A percentile compares a stretch with the other conserved stretches of the same genome.
These are phyloP conservation scores for Kwoniella europaea DNA, from an alignment of 768 basidiomycete species.

Conservation along the genomic window DNA sequence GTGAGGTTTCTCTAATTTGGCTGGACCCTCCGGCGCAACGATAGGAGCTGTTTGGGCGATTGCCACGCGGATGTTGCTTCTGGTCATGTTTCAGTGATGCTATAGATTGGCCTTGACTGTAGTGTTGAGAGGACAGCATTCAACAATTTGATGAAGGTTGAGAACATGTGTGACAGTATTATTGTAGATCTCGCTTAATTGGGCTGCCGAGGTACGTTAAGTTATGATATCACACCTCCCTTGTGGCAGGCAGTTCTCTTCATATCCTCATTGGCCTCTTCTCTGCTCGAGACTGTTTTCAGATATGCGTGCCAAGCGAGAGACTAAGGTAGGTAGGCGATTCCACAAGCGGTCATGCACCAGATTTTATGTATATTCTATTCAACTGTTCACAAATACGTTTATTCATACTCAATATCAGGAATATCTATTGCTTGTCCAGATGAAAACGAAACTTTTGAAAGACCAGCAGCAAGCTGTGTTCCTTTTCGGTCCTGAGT, in stretches of 20 bases:
- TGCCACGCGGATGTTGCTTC: constrained; percentile 31
- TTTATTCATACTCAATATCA: constrained; percentile 7
- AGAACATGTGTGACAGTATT: background rate
- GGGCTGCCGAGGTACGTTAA: background rate
- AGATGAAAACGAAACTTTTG: background rate
- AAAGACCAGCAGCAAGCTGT: background rate
- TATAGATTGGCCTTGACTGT: too few relatives aligned
- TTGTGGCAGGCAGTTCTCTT: too few relatives aligned
- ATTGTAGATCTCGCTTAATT: constrained; percentile 7
- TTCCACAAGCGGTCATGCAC: too few relatives aligned
- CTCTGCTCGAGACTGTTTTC: too few relatives aligned
- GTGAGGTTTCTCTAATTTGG: constrained; percentile 22
- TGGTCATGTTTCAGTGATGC: background rate
- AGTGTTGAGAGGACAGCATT: too few relatives aligned
- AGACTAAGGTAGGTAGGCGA: too few relatives aligned
- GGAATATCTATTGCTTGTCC: background rate
- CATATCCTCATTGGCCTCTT: too few relatives aligned
- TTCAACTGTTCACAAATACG: background rate
- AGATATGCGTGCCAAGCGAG: too few relatives aligned
- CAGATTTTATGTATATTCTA: background rate
- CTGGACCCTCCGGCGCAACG: constrained; percentile 31
- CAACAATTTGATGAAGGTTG: background rate
- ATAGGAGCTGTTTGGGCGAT: constrained; percentile 45
- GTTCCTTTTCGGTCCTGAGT: too few relatives aligned
- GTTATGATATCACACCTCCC: background rate